Conservation (phyloP, 805 yeast species). For the Ogataea philodendri region DNA sequence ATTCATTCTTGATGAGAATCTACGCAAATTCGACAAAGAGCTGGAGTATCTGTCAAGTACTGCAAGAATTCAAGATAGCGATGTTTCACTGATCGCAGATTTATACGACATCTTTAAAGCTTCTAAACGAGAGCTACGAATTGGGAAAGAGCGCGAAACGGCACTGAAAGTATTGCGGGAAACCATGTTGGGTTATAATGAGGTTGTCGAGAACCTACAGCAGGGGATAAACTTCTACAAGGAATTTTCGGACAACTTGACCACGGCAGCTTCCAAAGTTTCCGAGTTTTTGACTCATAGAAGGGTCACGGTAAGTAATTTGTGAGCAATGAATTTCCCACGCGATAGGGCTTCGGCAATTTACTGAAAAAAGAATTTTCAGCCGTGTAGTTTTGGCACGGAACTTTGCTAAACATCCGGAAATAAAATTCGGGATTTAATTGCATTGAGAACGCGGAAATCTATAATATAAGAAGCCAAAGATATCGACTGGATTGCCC, state of each 20-base stretch:
- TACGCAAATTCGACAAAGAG: conserved; percentile 50
- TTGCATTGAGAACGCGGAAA: no score
- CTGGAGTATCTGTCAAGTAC: conserved; percentile 45
- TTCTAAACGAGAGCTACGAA: conserved; percentile 32
- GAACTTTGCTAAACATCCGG: no score
- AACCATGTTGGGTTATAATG: conserved; percentile 49
- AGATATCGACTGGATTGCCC: no score
- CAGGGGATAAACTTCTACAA: conserved; percentile 73
- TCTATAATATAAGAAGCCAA: no score
- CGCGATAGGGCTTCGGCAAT: no score
- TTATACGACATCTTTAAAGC: conserved; percentile 38
- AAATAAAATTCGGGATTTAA: no score
- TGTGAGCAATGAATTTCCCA: no score
- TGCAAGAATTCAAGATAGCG: conserved; percentile 35
- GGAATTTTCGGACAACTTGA: conserved; percentile 51
- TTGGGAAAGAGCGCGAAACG: conserved; percentile 41
- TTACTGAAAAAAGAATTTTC: no score
- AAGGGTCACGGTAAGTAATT: conserved; percentile 8
- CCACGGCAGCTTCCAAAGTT: conserved; percentile 37
- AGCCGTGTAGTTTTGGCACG: no score
- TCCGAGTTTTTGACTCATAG: conserved; percentile 33
- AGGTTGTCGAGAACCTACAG: conserved; percentile 55
- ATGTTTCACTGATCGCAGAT: conserved; percentile 32
- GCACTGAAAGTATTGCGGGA: conserved; percentile 52
- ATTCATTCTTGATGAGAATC: conserved; percentile 38